Evolutionary conservation across 495 filamentous ascomycete species (phyloP).

Genomic region (Penicillium egyptiacum): DNA sequence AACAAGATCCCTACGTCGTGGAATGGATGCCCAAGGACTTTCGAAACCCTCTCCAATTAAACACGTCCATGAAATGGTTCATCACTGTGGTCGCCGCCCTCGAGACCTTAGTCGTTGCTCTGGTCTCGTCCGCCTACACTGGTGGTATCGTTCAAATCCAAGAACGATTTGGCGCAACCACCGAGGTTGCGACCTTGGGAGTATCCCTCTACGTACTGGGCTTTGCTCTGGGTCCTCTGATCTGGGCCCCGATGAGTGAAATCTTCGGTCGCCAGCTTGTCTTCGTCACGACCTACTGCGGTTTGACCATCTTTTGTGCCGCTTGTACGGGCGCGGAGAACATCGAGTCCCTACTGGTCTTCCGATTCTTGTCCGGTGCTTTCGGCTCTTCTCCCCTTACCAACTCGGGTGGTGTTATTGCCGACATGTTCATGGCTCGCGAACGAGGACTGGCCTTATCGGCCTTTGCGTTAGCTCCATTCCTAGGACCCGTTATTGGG

Average conservation of each 20-base stretch:
- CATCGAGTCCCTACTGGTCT: constrained; percentile 59
- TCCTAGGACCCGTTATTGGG: constrained; percentile 60
- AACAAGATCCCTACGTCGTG: constrained; percentile 67
- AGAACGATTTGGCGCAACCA: constrained; percentile 50
- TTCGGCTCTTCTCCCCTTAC: constrained; percentile 69
- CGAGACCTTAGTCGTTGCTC: constrained; percentile 65
- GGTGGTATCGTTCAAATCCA: constrained; percentile 62
- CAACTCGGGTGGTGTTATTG: constrained; percentile 67
- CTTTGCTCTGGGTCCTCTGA: constrained; percentile 55
- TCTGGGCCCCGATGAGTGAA: constrained; percentile 64
- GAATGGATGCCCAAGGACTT: constrained; percentile 66
- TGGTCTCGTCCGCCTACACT: constrained; percentile 69
- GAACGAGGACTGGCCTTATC: constrained; percentile 59
- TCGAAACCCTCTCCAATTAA: constrained; percentile 64
- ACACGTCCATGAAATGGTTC: constrained; percentile 59
- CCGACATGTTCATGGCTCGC: constrained; percentile 61
- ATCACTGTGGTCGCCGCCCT: constrained; percentile 63
- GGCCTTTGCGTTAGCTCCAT: constrained; percentile 62
- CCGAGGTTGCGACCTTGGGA: constrained; percentile 59
- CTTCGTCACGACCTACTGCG: constrained; percentile 62
- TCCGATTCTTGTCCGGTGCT: constrained; percentile 71
- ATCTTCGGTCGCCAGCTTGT: constrained; percentile 66
- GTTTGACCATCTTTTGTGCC: constrained; percentile 63
- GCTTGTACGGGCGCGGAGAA: constrained; percentile 59
- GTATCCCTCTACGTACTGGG: constrained; percentile 72